Evolutionary conservation across 495 filamentous ascomycete species (phyloP), one percentile per base, ranked within the genome.

Genomic region (Chaetomium cochliodes): DNA sequence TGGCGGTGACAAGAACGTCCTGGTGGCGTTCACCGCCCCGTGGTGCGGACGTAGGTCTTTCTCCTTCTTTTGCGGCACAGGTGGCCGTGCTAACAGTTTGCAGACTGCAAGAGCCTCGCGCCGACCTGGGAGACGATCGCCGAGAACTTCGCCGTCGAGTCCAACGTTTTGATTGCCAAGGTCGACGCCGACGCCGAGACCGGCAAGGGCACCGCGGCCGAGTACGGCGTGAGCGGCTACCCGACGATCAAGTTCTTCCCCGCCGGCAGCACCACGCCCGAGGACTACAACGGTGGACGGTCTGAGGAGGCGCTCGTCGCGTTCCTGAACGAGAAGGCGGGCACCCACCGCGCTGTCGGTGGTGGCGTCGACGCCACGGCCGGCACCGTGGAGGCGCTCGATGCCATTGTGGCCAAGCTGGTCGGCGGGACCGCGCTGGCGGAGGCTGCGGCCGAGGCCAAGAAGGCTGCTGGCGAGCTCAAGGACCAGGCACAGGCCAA

Each of bases 221-320:
- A 87, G 61, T 90, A 93, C 69, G 90, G 87, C 64, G 85, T 98
- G 54, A 84, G 81, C 57, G 89, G 88, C 30, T 98, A 93, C 85
- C 94, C 94, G 33, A 98, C 94, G 65, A 94, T 98, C 83, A 96
- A 96, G 82, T 98, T 90, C 86, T 98, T 98, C 84, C 88, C 93
- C 72, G 89, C 88, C 78, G 93, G 93, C 70, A 90, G 88, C 62
- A 91, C 83, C 61, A 88, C 88, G 65, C 74, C 88, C 15, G 80
- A 88, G 67, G 70, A 81, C 42, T 98, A 97, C 84, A 78, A 84
- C 39, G 89, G 89, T 60, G 91, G 86, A 64, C 93, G 94, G 68
- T 80, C 82, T 20, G 92, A 96, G 83, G 79, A 82, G 62, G 89
- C 88, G 67, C 80, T 98, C 60, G 75, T 96, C 65, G 75, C 82